These are phyloP conservation scores for Penicillium arizonense DNA, from an alignment of 495 filamentous ascomycete genomes.

Conservation along the genomic window DNA sequence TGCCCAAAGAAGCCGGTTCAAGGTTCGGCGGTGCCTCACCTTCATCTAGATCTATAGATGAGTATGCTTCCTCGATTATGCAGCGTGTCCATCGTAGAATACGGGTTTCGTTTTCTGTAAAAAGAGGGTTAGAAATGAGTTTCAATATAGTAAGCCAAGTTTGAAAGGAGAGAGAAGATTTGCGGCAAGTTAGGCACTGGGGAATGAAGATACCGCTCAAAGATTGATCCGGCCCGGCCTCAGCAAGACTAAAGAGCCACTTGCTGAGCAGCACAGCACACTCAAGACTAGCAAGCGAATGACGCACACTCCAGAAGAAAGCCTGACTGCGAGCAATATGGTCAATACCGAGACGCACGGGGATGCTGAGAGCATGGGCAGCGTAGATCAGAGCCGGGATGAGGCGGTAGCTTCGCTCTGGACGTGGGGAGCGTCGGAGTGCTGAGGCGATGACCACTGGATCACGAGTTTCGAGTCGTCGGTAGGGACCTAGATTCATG, in stretches of 20 bases:
- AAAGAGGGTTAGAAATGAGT: too few species aligned
- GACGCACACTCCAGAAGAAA: conserved; percentile 50
- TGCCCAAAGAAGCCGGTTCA: conserved; percentile 28
- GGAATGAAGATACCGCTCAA: conserved; percentile 28
- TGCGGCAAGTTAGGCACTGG: too few species aligned
- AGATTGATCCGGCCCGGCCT: conserved; percentile 27
- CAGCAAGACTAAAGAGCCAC: conserved; percentile 43
- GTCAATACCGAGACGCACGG: conserved; percentile 39
- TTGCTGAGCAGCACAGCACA: conserved; percentile 48
- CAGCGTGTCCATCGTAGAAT: conserved; percentile 39
- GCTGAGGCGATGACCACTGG: conserved; percentile 33
- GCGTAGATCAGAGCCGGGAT: conserved; percentile 40
- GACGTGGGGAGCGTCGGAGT: conserved; percentile 31
- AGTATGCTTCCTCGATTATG: conserved; percentile 39
- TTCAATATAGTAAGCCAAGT: neutral
- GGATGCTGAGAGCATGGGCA: conserved; percentile 40
- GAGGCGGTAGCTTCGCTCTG: conserved; percentile 36
- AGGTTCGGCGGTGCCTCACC: conserved; percentile 23
- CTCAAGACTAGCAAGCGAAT: conserved; percentile 48
- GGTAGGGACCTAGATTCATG: conserved; percentile 35
- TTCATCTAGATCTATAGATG: conserved; percentile 34
- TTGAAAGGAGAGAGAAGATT: neutral
- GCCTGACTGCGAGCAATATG: conserved; percentile 46
- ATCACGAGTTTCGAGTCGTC: conserved; percentile 38
- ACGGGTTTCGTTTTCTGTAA: conserved; percentile 36